phyloP scores from a whole-genome alignment of 2,329 filamentous ascomycete genomes.

The Biscogniauxia sp. region DNA sequence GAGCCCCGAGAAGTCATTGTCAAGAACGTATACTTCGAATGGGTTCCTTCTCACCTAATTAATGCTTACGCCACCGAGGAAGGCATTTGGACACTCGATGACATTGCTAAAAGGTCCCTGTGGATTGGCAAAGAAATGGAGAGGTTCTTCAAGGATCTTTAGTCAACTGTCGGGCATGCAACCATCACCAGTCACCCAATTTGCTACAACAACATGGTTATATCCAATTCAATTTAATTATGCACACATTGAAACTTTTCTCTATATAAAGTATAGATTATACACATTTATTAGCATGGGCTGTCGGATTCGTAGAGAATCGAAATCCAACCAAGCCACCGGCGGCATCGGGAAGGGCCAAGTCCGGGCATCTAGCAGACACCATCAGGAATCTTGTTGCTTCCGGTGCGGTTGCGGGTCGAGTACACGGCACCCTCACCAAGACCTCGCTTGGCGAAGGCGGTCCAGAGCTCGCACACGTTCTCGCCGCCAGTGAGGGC shows the following conservation, averaged over 20 bases:
- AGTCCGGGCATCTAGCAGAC: slow-evolving; percentile 25
- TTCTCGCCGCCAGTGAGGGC: slow-evolving; percentile 47
- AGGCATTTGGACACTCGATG: slow-evolving; percentile 40
- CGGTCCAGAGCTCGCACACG: slow-evolving; percentile 47
- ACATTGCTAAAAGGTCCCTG: slow-evolving; percentile 40
- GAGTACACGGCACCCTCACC: slow-evolving; percentile 35
- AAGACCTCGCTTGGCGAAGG: slow-evolving; percentile 51
- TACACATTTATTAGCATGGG: neutral
- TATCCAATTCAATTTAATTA: too few species aligned
- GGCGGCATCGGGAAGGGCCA: neutral
- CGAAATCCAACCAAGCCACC: neutral
- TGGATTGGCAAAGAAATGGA: slow-evolving; percentile 37
- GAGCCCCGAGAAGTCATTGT: slow-evolving; percentile 32
- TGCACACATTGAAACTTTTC: too few species aligned
- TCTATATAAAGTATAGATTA: neutral
- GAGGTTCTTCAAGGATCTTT: slow-evolving; percentile 42
- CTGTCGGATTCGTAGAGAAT: neutral
- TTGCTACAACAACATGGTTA: too few species aligned
- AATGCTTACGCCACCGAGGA: slow-evolving; percentile 55
- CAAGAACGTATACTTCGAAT: slow-evolving; percentile 59
- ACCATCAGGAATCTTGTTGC: slow-evolving; percentile 29
- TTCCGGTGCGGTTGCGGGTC: slow-evolving; percentile 25
- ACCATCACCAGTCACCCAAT: neutral
- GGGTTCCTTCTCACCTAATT: slow-evolving; percentile 50
- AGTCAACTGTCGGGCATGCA: neutral